Evolutionary conservation across 2,329 filamentous ascomycete genomes (phyloP).

Genomic region (Emmonsiellopsis sp.): DNA sequence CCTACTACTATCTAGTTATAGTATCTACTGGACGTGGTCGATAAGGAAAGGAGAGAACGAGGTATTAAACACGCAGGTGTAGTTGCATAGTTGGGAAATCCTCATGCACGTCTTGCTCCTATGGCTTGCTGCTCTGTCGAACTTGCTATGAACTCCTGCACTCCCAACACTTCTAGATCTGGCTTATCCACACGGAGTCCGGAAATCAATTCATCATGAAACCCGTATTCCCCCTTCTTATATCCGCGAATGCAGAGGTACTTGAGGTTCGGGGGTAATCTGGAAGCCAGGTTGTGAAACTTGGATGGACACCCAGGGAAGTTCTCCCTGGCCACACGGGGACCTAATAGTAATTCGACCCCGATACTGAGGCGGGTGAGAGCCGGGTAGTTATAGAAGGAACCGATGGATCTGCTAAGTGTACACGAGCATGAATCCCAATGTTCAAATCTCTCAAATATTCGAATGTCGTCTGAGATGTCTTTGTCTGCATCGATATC

Average conservation of each 20-base stretch:
- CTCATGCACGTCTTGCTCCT: too few species aligned
- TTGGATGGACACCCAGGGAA: background rate
- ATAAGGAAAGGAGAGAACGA: too few species aligned
- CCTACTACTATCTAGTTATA: too few species aligned
- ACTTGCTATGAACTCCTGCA: too few species aligned
- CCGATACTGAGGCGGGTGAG: conserved; percentile 3
- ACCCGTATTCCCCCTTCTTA: background rate
- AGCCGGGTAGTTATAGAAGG: background rate
- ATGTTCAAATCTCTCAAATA: background rate
- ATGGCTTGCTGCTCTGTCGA: too few species aligned
- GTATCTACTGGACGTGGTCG: too few species aligned
- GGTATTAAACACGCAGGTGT: too few species aligned
- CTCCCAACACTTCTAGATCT: too few species aligned
- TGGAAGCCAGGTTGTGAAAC: background rate
- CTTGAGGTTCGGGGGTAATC: background rate
- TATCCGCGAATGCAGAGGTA: background rate
- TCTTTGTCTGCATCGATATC: background rate
- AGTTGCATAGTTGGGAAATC: too few species aligned
- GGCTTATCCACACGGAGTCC: background rate
- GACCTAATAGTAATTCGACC: background rate
- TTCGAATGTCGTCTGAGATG: too few species aligned
- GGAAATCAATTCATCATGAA: background rate
- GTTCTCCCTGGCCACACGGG: background rate
- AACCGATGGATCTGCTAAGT: background rate
- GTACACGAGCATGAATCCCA: background rate